Conservation (phyloP, 2,329 filamentous ascomycete genomes). For the Fusarium staphyleae region DNA sequence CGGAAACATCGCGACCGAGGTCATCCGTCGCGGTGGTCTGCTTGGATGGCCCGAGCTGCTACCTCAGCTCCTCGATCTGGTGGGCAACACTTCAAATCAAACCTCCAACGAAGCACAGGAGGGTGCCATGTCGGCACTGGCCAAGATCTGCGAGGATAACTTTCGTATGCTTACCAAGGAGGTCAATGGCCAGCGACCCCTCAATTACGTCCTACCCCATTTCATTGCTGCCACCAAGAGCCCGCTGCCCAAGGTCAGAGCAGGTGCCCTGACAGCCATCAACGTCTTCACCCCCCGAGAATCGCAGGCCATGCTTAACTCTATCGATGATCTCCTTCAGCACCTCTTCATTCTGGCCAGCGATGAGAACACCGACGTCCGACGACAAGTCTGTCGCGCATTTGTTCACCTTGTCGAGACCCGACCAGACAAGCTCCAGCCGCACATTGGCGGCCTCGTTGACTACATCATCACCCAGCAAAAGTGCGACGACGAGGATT, state of each 20-base stretch:
- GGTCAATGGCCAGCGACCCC: constrained; percentile 85
- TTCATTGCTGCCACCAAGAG: constrained; percentile 86
- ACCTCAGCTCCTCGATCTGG: constrained; percentile 79
- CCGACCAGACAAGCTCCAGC: constrained; percentile 86
- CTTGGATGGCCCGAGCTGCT: constrained; percentile 91
- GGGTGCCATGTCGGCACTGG: constrained; percentile 88
- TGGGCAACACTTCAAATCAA: constrained; percentile 75
- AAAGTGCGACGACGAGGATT: constrained; percentile 82
- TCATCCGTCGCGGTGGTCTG: constrained; percentile 84
- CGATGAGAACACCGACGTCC: constrained; percentile 81
- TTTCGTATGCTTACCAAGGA: constrained; percentile 84
- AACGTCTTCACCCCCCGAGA: constrained; percentile 91
- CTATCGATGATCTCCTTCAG: constrained; percentile 81
- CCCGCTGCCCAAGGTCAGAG: constrained; percentile 77
- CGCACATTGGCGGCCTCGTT: constrained; percentile 86
- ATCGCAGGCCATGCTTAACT: constrained; percentile 80
- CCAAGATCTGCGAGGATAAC: constrained; percentile 98
- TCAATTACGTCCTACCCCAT: constrained; percentile 89
- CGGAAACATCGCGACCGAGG: constrained; percentile 92
- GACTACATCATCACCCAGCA: constrained; percentile 95
- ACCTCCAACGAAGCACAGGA: constrained; percentile 79
- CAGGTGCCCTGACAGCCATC: constrained; percentile 81
- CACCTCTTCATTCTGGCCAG: constrained; percentile 82
- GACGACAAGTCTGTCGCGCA: constrained; percentile 89
- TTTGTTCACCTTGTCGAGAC: constrained; percentile 93